These are phyloP conservation scores for Cystobasidium onofrii DNA, from an alignment of 768 basidiomycete genomes.

Conservation along the genomic window DNA sequence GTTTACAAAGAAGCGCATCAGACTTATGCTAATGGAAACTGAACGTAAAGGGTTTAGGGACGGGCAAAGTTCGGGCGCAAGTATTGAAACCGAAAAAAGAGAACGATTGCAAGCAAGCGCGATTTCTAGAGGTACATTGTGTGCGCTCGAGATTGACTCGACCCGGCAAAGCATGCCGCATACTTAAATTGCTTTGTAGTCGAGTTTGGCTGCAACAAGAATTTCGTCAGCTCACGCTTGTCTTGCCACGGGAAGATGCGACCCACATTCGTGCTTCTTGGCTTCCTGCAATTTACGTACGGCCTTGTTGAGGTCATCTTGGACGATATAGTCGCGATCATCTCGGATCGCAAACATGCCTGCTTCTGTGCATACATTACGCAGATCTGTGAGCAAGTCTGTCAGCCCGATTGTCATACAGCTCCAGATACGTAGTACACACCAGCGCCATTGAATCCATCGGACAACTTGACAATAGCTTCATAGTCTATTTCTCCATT, in stretches of 20 bases:
- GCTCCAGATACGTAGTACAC: slow-evolving; percentile 53
- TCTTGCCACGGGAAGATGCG: neutral
- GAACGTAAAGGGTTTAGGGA: neutral
- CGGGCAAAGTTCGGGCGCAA: no score
- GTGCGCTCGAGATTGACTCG: neutral
- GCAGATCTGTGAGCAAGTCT: slow-evolving; percentile 3
- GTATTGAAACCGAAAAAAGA: no score
- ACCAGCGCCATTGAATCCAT: slow-evolving; percentile 94
- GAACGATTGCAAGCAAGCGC: no score
- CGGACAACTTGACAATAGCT: slow-evolving; percentile 91
- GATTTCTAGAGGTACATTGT: neutral
- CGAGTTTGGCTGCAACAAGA: slow-evolving; percentile 7
- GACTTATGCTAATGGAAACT: neutral
- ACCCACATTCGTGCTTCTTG: slow-evolving; percentile 45
- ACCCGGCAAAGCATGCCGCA: neutral
- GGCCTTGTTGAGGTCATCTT: slow-evolving; percentile 94
- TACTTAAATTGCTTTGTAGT: slow-evolving; percentile 25
- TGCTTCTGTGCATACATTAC: slow-evolving; percentile 40
- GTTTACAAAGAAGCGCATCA: slow-evolving; percentile 30
- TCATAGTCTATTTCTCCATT: slow-evolving; percentile 93
- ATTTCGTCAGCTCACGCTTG: neutral
- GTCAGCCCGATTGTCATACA: slow-evolving; percentile 81
- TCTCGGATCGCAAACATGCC: slow-evolving; percentile 99
- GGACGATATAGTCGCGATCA: slow-evolving; percentile 77
- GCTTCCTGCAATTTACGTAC: slow-evolving; percentile 90